Percentiles rank a stretch among this genome's conserved stretches.
Evolutionary conservation across 2,329 filamentous ascomycete species (phyloP).

Genomic region (Epichloe uncinata): DNA sequence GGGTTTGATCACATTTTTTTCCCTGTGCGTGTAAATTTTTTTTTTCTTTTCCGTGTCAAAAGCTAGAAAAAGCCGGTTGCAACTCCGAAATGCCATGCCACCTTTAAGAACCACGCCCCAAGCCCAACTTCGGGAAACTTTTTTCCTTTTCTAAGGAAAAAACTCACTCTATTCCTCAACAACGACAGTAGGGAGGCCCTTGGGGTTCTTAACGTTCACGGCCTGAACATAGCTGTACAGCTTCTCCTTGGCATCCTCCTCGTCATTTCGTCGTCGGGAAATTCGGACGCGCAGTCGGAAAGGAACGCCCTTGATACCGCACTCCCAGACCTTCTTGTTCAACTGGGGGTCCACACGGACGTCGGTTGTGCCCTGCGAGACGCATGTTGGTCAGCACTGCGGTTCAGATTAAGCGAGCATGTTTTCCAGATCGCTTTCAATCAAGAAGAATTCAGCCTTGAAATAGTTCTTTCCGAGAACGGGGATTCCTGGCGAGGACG

Average conservation of each 20-base stretch:
- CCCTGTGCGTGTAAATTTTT: constrained; percentile 8
- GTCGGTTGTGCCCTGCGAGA: constrained; percentile 73
- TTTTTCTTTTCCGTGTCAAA: constrained; percentile 25
- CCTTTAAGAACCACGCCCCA: constrained; percentile 29
- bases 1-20: constrained; percentile 22
- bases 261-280: constrained; percentile 99
- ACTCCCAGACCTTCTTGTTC: constrained; percentile 99
- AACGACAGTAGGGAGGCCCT: constrained; percentile 87
- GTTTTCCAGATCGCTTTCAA: not conserved
- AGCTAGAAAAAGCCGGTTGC: constrained; percentile 31
- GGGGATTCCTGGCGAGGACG: not conserved
- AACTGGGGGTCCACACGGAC: constrained; percentile 97
- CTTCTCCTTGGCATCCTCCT: constrained; percentile 99
- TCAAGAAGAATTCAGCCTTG: not conserved
- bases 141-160: constrained; percentile 2
- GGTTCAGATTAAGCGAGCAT: not conserved
- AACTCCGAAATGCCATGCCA: constrained; percentile 33
- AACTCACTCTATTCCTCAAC: constrained; percentile 53
- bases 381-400: constrained; percentile 11
- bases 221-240: constrained; percentile 99
- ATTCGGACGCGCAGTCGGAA: constrained; percentile 97
- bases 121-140: constrained; percentile 23
- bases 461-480: not conserved
- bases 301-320: constrained; percentile 96
- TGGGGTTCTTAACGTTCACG: constrained; percentile 98